These are phyloP conservation scores for Ascosphaera apis DNA, from an alignment of 2,329 filamentous ascomycete species.

Conservation along the genomic window DNA sequence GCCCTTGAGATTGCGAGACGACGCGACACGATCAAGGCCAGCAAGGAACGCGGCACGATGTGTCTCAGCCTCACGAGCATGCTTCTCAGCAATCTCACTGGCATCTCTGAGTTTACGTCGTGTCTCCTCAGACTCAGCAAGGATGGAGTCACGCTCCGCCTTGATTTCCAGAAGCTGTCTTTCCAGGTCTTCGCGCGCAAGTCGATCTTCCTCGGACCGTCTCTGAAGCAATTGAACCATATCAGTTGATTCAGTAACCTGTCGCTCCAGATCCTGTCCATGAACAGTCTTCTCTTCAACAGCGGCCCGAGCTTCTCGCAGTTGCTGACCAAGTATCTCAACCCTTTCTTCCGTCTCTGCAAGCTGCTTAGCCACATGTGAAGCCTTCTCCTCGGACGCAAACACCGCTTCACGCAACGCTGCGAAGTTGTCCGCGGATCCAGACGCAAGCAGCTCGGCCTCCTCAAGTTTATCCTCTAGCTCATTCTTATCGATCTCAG, in stretches of 20 bases:
- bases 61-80: constrained; percentile 66
- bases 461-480: constrained; percentile 46
- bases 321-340: constrained; percentile 51
- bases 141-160: constrained; percentile 60
- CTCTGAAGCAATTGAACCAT: constrained; percentile 34
- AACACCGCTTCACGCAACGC: constrained; percentile 56
- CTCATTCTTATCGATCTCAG: constrained; percentile 73
- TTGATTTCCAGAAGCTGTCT: constrained; percentile 53
- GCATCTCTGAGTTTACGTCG: constrained; percentile 58
- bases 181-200: constrained; percentile 52
- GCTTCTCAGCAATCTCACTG: constrained; percentile 68
- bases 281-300: constrained; percentile 63
- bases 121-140: constrained; percentile 50
- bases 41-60: constrained; percentile 64
- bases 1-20: constrained; percentile 16
- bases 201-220: constrained; percentile 41
- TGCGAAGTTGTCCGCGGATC: constrained; percentile 46
- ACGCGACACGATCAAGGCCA: constrained; percentile 52
- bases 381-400: constrained; percentile 55
- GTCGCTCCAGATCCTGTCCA: constrained; percentile 48
- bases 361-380: constrained; percentile 55
- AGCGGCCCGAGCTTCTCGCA: constrained; percentile 55
- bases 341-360: constrained; percentile 50
- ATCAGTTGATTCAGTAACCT: constrained; percentile 67
- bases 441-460: constrained; percentile 40